A percentile compares a stretch with the other conserved stretches of the same genome.
Conservation (phyloP, 805 yeast genomes). For the Candida manassasensis region DNA sequence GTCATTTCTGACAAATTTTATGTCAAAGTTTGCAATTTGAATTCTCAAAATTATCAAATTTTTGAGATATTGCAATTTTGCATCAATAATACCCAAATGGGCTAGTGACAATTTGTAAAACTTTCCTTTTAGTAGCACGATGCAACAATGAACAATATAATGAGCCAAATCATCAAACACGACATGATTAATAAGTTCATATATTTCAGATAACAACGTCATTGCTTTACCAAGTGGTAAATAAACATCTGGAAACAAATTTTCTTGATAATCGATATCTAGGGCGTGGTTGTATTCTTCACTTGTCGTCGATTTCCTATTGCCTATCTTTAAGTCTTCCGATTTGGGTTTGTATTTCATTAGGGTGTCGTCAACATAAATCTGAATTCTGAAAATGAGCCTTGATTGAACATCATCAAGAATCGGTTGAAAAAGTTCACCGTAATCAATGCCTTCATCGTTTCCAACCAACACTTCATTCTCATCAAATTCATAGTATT, state of each 20-base stretch:
- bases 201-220: slow-evolving; percentile 67
- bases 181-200: slow-evolving; percentile 69
- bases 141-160: slow-evolving; percentile 74
- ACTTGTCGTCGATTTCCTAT: slow-evolving; percentile 21
- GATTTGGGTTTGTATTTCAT: slow-evolving; percentile 61
- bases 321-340: slow-evolving; percentile 62
- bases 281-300: slow-evolving; percentile 10
- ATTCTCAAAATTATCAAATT: slow-evolving; percentile 67
- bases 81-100: slow-evolving; percentile 49
- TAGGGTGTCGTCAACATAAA: slow-evolving; percentile 64
- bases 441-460: slow-evolving; percentile 39
- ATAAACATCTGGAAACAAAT: slow-evolving; percentile 47
- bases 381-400: slow-evolving; percentile 73
- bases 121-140: slow-evolving; percentile 55
- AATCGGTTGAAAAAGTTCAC: slow-evolving; percentile 63
- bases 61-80: slow-evolving; percentile 63
- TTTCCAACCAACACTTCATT: slow-evolving; percentile 15
- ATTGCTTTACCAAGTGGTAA: slow-evolving; percentile 70
- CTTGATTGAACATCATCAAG: slow-evolving; percentile 75
- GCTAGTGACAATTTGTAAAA: slow-evolving; percentile 39
- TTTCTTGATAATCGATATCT: slow-evolving; percentile 33
- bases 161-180: slow-evolving; percentile 90
- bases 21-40: slow-evolving; percentile 71
- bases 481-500: slow-evolving; percentile 64
- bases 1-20: slow-evolving; percentile 69